Evolutionary conservation across 148 eudicot species (phyloP).

Genomic region (Nepenthes gracilis): DNA sequence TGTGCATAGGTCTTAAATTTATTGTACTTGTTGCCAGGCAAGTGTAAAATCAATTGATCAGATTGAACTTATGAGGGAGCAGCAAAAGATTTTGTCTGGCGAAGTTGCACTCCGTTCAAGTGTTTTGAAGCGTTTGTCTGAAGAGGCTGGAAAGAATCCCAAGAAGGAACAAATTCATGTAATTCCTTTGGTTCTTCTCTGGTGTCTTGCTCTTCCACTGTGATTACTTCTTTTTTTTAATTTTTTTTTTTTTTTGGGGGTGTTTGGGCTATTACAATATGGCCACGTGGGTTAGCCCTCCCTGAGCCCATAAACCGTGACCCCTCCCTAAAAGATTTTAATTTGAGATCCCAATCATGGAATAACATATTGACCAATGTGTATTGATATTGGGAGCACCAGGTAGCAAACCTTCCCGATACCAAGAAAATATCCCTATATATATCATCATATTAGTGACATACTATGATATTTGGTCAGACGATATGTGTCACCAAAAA

Average conservation of each 20-base stretch:
- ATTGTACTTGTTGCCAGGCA: constrained; percentile 27
- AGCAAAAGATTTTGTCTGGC: constrained; percentile 84
- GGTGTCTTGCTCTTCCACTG: background rate
- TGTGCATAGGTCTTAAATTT: background rate
- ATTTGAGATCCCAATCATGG: no score
- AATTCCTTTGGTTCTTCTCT: constrained; percentile 12
- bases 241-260: background rate
- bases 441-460: no score
- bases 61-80: constrained; percentile 89
- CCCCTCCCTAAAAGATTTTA: no score
- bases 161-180: constrained; percentile 60
- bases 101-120: constrained; percentile 93
- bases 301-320: no score
- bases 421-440: no score
- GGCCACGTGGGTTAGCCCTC: no score
- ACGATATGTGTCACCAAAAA: no score
- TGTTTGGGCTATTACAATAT: no score
- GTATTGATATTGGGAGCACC: no score
- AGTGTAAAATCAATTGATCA: constrained; percentile 69
- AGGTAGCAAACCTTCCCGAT: no score
- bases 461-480: no score
- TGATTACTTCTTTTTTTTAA: constrained; percentile 3
- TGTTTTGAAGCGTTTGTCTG: constrained; percentile 76
- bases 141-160: constrained; percentile 56
- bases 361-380: no score